Evolutionary conservation across 129 eudicot species (phyloP).

Genomic region (Ambrosia trifida): DNA sequence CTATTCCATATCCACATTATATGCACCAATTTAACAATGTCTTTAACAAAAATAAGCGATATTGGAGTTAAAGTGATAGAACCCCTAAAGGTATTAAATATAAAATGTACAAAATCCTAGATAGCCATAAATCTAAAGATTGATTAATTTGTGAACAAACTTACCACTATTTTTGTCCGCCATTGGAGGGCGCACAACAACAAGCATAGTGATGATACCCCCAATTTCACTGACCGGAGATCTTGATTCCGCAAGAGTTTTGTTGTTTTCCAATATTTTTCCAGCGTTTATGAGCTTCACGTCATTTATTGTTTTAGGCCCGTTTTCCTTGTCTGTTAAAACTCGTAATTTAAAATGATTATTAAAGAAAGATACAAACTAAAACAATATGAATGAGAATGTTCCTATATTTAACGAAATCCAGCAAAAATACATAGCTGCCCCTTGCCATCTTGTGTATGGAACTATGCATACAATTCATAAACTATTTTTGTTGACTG

Average conservation of each 20-base stretch:
- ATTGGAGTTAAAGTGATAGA: background rate
- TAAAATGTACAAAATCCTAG: background rate
- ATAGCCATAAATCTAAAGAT: no score
- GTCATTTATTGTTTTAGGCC: constrained; percentile 61
- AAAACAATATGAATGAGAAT: background rate
- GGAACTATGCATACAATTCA: no score
- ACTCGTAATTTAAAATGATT: background rate
- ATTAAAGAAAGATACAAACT: constrained; percentile 5
- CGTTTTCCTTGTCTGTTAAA: constrained; percentile 56
- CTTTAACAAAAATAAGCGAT: no score
- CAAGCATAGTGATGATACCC: constrained; percentile 70
- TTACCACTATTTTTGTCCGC: constrained; percentile 57
- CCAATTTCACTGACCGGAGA: constrained; percentile 70
- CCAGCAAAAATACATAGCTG: no score
- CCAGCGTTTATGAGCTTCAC: constrained; percentile 78
- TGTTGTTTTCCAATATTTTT: constrained; percentile 67
- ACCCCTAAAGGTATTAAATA: background rate
- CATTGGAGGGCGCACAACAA: constrained; percentile 63
- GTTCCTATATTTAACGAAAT: no score
- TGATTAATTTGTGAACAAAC: background rate
- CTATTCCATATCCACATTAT: no score
- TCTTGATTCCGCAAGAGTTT: constrained; percentile 64
- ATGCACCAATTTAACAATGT: no score
- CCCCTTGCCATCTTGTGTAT: no score
- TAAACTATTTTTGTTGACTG: no score